These are phyloP conservation scores for Phytophthora pluvialis DNA, from an alignment of 352 stramenopile genomes.

Conservation along the genomic window DNA sequence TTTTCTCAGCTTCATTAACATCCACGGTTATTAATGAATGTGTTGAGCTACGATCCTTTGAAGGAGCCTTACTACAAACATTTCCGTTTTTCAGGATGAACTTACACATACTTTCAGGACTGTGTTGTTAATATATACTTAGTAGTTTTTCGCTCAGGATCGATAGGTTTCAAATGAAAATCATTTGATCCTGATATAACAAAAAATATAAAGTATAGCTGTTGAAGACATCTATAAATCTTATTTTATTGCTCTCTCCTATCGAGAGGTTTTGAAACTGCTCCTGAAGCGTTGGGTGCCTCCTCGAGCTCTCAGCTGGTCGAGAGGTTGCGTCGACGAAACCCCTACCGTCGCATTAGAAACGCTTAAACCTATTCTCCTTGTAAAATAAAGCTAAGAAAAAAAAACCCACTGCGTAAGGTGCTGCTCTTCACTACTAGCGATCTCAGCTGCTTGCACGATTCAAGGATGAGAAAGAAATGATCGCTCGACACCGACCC, in stretches of 20 bases:
- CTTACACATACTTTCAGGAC: background rate
- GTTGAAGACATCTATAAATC: too few relatives aligned
- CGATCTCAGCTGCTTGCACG: too few relatives aligned
- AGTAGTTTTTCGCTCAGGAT: background rate
- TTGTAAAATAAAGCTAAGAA: slow-evolving; percentile 6
- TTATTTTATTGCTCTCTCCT: background rate
- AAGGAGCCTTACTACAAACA: background rate
- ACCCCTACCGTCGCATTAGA: background rate
- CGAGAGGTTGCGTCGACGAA: too few relatives aligned
- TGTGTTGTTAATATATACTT: background rate
- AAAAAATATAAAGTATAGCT: too few relatives aligned
- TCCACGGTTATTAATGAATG: background rate
- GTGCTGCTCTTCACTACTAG: background rate
- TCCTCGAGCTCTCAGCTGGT: too few relatives aligned
- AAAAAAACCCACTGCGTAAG: background rate
- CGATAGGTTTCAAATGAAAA: background rate
- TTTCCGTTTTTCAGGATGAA: background rate
- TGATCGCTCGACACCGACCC: too few relatives aligned
- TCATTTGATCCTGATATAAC: too few relatives aligned
- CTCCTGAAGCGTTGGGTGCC: too few relatives aligned
- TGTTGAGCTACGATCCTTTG: background rate
- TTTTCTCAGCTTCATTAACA: background rate
- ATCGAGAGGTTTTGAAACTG: background rate
- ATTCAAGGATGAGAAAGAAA: too few relatives aligned
- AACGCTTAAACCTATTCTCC: slow-evolving; percentile 3